These are phyloP conservation scores for Coemansia sp. DNA, from an alignment of 192 early-diverging fungal genomes.

Conservation along the genomic window DNA sequence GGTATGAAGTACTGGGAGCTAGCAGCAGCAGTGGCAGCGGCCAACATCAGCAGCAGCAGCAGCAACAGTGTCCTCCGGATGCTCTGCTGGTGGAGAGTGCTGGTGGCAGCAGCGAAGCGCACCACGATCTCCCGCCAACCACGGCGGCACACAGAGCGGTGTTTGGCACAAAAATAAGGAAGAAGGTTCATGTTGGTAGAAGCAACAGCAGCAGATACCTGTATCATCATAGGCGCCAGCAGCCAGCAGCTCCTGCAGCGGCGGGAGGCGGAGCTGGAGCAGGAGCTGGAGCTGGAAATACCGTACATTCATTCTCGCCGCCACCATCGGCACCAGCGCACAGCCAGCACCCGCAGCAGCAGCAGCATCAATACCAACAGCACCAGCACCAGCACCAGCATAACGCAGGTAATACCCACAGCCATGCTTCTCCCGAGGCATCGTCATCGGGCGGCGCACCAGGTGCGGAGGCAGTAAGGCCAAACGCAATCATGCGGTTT, in stretches of 20 bases:
- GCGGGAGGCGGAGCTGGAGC: background rate
- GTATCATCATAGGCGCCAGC: constrained; percentile 1
- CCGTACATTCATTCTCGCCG: background rate
- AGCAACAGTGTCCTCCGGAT: background rate
- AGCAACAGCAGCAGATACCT: background rate
- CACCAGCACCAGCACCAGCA: background rate
- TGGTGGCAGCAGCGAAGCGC: background rate
- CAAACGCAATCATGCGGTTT: constrained; percentile 49
- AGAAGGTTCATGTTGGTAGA: background rate
- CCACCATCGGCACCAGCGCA: background rate
- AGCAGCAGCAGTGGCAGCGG: background rate
- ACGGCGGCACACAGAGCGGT: background rate
- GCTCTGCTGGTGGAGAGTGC: too few relatives aligned
- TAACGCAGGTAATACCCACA: too few relatives aligned
- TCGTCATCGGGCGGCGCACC: background rate
- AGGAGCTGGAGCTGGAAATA: background rate
- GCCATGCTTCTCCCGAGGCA: too few relatives aligned
- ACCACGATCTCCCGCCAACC: background rate
- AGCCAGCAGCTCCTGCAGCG: background rate
- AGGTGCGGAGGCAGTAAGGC: constrained; percentile 21
- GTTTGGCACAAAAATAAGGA: constrained; percentile 2
- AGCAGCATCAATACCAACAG: background rate
- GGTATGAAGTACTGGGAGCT: constrained; percentile 10
- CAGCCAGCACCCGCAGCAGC: background rate
- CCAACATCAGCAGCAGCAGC: background rate